Evolutionary conservation across 2,329 filamentous ascomycete genomes (phyloP).

Genomic region (Colletotrichum karsti): DNA sequence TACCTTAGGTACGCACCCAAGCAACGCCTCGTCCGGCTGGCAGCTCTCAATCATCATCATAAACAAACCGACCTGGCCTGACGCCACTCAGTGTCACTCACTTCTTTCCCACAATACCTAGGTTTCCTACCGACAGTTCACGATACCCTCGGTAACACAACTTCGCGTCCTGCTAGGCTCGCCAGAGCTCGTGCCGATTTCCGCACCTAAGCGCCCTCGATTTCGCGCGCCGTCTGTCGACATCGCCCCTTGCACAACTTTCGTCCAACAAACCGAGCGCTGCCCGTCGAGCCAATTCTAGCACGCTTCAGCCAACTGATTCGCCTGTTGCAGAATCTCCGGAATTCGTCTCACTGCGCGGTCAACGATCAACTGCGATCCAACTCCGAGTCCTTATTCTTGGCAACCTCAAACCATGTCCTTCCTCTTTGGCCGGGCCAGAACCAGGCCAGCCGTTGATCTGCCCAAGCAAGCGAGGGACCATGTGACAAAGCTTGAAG

Average conservation of each 20-base stretch:
- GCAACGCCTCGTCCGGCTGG: background rate
- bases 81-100: background rate
- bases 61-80: conserved; percentile 1
- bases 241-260: background rate
- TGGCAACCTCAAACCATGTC: conserved; percentile 49
- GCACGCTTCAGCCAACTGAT: too few species aligned
- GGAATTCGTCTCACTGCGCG: background rate
- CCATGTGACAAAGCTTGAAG: conserved; percentile 61
- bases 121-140: background rate
- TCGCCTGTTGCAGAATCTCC: too few species aligned
- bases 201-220: background rate
- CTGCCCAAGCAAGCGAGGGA: conserved; percentile 65
- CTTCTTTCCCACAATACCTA: background rate
- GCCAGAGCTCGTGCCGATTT: background rate
- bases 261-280: background rate
- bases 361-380: background rate
- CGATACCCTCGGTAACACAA: background rate
- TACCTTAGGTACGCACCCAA: too few species aligned
- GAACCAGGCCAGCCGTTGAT: conserved; percentile 60
- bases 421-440: conserved; percentile 64
- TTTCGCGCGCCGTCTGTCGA: background rate
- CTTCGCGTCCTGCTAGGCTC: too few species aligned
- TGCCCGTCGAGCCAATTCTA: too few species aligned
- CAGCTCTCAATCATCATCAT: background rate
- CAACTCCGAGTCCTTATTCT: background rate